Conservation (phyloP, 2,329 filamentous ascomycete genomes). For the Fulvia fulva region DNA sequence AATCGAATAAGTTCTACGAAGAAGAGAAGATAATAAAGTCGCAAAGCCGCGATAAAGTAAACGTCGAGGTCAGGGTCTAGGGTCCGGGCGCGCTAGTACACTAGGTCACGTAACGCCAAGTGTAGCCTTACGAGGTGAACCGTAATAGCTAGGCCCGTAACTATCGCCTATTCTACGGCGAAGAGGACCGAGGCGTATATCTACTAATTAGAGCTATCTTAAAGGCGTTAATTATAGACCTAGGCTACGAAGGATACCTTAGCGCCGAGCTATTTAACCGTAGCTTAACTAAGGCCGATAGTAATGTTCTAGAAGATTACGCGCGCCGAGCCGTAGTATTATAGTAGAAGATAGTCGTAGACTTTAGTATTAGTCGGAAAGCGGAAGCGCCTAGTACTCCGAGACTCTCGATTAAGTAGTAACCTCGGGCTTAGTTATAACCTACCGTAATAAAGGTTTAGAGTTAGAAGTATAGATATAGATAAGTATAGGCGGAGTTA, state of each 20-base stretch:
- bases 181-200: conserved; percentile 60
- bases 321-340: conserved; percentile 49
- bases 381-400: neutral
- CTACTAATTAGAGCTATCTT: conserved; percentile 62
- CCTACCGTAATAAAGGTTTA: neutral
- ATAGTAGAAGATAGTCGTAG: conserved; percentile 49
- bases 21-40: too few species aligned
- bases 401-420: conserved; percentile 7
- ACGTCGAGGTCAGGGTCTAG: too few species aligned
- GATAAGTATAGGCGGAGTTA: neutral
- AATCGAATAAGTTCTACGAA: too few species aligned
- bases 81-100: too few species aligned
- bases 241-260: conserved; percentile 66
- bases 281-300: conserved; percentile 52
- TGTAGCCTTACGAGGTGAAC: too few species aligned
- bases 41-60: too few species aligned
- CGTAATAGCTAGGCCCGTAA: conserved; percentile 79
- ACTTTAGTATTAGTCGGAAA: conserved; percentile 25
- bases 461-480: conserved; percentile 1
- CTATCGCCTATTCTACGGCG: conserved; percentile 65
- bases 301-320: conserved; percentile 53
- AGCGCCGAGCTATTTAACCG: conserved; percentile 68
- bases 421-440: conserved; percentile 20
- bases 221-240: conserved; percentile 57
- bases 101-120: too few species aligned